Percentiles rank a stretch among this genome's conserved stretches.
These are phyloP conservation scores for Suillus spraguei DNA, from an alignment of 768 basidiomycete species.

Conservation along the genomic window DNA sequence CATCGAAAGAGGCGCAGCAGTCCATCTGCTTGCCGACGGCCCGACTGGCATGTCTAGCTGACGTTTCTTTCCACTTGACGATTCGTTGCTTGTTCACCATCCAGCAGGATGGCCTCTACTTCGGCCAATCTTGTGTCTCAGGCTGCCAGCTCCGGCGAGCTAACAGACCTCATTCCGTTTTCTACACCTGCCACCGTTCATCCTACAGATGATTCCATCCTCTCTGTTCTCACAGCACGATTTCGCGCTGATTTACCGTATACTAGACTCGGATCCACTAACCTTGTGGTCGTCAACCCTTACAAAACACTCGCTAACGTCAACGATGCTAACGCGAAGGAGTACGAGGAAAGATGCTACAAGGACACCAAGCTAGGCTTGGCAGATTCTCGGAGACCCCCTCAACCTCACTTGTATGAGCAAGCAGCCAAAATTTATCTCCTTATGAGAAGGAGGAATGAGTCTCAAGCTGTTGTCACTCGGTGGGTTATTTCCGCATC, in stretches of 20 bases:
- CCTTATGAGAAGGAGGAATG: constrained; percentile 53
- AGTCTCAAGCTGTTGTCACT: constrained; percentile 59
- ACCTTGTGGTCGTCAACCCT: constrained; percentile 62
- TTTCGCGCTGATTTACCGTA: constrained; percentile 62
- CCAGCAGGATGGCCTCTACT: constrained; percentile 42
- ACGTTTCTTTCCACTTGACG: constrained; percentile 16
- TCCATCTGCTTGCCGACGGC: constrained; percentile 13
- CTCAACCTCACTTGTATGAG: constrained; percentile 65
- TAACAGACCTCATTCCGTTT: constrained; percentile 45
- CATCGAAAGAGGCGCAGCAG: constrained; percentile 15
- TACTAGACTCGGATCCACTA: constrained; percentile 49
- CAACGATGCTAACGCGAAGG: constrained; percentile 57
- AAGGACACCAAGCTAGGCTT: constrained; percentile 50
- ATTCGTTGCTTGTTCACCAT: constrained; percentile 19
- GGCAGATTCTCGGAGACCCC: constrained; percentile 37
- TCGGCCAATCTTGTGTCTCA: constrained; percentile 33
- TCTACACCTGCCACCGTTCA: constrained; percentile 43
- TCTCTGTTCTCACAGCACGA: constrained; percentile 55
- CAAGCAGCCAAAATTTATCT: constrained; percentile 62
- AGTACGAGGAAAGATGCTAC: constrained; percentile 59
- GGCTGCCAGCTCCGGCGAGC: constrained; percentile 49
- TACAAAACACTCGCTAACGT: constrained; percentile 57
- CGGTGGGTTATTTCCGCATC: constrained; percentile 43
- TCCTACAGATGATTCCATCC: constrained; percentile 60
- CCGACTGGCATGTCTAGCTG: constrained; percentile 3